Evolutionary conservation across 2,329 filamentous ascomycete species (phyloP), one percentile per base, ranked within the genome.

Genomic region (Orbilia oligospora): DNA sequence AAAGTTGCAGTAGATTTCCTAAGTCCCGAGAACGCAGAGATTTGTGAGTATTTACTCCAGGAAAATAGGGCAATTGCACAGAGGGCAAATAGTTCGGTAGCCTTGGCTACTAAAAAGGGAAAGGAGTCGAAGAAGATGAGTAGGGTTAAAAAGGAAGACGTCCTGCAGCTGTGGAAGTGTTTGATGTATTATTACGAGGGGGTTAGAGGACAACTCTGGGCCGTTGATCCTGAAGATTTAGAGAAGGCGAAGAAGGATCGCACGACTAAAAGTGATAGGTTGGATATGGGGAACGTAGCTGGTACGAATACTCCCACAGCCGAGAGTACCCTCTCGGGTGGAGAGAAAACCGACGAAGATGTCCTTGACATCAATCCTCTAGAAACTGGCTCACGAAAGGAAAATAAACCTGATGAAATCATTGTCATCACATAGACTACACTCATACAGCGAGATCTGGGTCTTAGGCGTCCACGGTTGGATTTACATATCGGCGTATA

Each of bases 1-100:
- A 83, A 83, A 68, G 82, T 83, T n/a, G 82, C 82, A 12, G 82
- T 83, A 0, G 82, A 83, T 66, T 83, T 82, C 49, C 75, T 83
- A 27, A 79, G 80, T 18, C 78, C 81, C 0, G 82, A 83, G 70
- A 81, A 80, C 48, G 79, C 80, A 0, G 53, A 65, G n/a, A 72
- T 82, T 22, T 82, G 82, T 14, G 77, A 67, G 14, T 72, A 76
- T 30, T 44, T 83, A 0, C 16, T 82, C 5, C 80, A 80, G 36
- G 81, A 82, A 53, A 80, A 71, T 16, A 80, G 82, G 20, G 68
- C 58, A 2, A 69, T 81, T 22, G 71, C 76, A 2, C 72, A 77
- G 27, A 69, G 76, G 48, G 71, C 75, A 1, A 66, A 36, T 14
- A 80, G 63, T n/a, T 38, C 61, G 10, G 36, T 20, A 3, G 56